Evolutionary conservation across 345 rosid species (phyloP).

Genomic region (Eucalyptus paniculata): DNA sequence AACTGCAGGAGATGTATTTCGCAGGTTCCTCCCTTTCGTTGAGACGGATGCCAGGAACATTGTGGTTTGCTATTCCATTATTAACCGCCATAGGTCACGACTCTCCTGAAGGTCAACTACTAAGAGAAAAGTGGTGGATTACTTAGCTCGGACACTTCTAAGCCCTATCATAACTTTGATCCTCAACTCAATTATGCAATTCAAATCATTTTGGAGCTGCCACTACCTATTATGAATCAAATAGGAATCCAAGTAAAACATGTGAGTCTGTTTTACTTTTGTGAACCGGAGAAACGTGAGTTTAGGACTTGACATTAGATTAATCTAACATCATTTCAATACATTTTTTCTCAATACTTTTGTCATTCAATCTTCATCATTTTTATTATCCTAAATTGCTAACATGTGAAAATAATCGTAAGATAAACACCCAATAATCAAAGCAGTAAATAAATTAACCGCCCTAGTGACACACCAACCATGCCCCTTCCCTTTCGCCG

Average conservation of each 20-base stretch:
- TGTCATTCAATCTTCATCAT: background rate
- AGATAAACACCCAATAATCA: too few relatives aligned
- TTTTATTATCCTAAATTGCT: background rate
- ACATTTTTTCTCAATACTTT: too few relatives aligned
- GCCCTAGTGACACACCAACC: too few relatives aligned
- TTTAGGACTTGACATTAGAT: background rate
- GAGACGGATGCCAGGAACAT: background rate
- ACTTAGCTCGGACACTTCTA: background rate
- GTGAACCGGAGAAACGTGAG: rapidly evolving
- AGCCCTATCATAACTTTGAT: background rate
- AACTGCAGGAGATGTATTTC: background rate
- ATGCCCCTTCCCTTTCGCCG: background rate
- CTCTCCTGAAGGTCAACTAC: background rate
- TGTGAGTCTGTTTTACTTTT: background rate
- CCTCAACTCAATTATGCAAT: background rate
- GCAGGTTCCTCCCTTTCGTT: background rate
- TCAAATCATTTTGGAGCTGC: background rate
- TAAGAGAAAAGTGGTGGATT: background rate
- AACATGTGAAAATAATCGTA: background rate
- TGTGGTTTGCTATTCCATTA: background rate
- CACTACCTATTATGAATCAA: background rate
- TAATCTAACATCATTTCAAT: too few relatives aligned
- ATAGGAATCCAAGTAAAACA: background rate
- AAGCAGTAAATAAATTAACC: background rate
- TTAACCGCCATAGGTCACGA: background rate